Base-by-base conservation (phyloP, 352 stramenopile genomes). In the Phytophthora pistaciae region DNA sequence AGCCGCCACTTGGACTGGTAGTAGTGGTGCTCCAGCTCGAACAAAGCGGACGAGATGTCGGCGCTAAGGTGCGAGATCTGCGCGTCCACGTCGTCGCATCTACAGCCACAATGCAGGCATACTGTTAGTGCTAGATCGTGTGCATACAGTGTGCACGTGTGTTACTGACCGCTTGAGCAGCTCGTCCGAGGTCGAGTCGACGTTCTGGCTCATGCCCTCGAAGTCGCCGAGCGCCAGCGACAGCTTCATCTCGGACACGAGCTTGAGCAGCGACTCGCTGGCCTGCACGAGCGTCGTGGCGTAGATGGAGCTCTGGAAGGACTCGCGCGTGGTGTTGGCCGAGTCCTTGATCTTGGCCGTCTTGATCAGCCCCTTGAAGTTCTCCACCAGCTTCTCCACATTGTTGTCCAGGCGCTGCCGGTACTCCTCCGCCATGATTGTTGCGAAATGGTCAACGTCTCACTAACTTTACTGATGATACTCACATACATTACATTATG, bases 351-450 rank as follows among this genome's bases (percentile, higher is more conserved):
- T 90, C 70, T 91, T 92, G 48, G 86, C 77, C 18, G 84, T 91
- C 79, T 92, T 93, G 27, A 95, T 75, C 38, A 95, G 75, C n/a
- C 87, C 86, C 68, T 89, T 90, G 73, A 93, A 95, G 66, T 95
- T 95, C 79, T 95, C 88, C 63, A 95, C 85, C 60, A 95, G 78
- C 84, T 93, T 94, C 82, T 95, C 88, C 57, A 94, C 88, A 66
- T 94, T 95, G 74, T 94, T 95, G 69, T 95, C 88, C 27, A 95
- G 77, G 40, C 88, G 86, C 83, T 93, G 88, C 38, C 88, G 85
- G 52, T 93, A 95, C 63, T 95, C 88, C 66, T 95, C 88, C 72
- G 88, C 86, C 88, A 95, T 95, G 48, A 54, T 49, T 29, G 25
- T 29, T 29, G 25, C 25, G 25, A 29, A 33, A 33, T 33, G 29